Evolutionary conservation across 192 early-diverging fungal genomes (phyloP), one percentile per base, ranked within the genome.

Genomic region (Dissophora ornata): DNA sequence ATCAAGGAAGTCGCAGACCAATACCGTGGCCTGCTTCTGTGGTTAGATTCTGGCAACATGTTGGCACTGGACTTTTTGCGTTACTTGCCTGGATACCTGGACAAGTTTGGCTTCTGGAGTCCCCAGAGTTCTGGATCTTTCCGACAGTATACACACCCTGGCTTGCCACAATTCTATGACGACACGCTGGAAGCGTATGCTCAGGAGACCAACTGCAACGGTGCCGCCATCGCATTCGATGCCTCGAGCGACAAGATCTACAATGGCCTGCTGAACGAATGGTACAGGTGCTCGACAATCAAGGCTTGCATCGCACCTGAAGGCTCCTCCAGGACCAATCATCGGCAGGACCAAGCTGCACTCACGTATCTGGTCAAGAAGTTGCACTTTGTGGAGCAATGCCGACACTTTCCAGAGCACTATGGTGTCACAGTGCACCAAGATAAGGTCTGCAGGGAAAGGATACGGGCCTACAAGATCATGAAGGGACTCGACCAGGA

Each of bases 271-370:
- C 67, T 87, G 28, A 36, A 57, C 24, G 74, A 79, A 18, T 87
- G 83, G 83, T 82, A 78, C 34, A 57, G 70, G 1, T 87, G 84
- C 64, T 84, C 75, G 12, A 22, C 64, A 2, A 57, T 50, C 40
- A 81, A 84, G 48, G 52, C 54, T 1, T 87, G 86, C 54, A 85
- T 87, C 22, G 86, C 86, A 2, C 86, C 86, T n/a, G 41, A 45
- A 40, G 86, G 86, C 4, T 85, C 83, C 13, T 74, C 62, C 34
- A 55, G 86, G 13, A 40, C 53, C 21, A 87, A 87, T 46, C 86
- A 87, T 64, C 73, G 86, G 11, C 86, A 87, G 68, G 86, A 87
- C 32, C 86, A 87, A 48, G 82, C 86, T 6, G 84, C 69, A 8
- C 47, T 87, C 38, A 85, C 86, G 9, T 83, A 79, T 59, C 44